Base-by-base conservation (phyloP, 1,284 basidiomycete species). In the Ceratobasidium sp. region DNA sequence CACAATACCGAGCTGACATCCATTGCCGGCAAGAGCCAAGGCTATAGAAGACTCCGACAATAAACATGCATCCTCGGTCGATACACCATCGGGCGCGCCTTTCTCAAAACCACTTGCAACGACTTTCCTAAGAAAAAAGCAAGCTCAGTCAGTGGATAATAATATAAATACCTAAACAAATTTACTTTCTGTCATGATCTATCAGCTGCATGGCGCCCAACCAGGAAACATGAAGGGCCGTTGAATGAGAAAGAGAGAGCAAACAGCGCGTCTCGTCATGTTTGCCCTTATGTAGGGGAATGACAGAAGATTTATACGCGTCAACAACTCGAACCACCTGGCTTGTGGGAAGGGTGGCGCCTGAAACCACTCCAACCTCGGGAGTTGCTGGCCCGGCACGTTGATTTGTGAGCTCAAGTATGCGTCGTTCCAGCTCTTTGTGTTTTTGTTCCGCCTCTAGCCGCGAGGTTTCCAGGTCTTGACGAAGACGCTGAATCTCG, bases 231-330 rank as follows among this genome's bases (percentile, higher is more conserved):
- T 70, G 65, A 21, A 70, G 65, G 26, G 45, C 23, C 28, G 53
- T 58, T 6, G 39, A 58, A 1, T 23, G 21, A 6, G 65, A 70
- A 9, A 21, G 36, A 8, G 52, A 26, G 12, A 70, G 41, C 23
- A 70, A 55, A 23, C 65, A 53, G 41, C 65, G 65, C n/a, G 65
- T 70, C 32, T 70, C 53, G 45, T 70, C 65, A 36, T 70, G 55
- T 36, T 70, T 70, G 14, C 65, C 65, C 43, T 50, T 50, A 23
- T 43, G 52, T 18, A 70, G 41, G 8, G 48, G 41, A 28, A 58
- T 21, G 8, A 70, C 6, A 3, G 43, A 58, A 8, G 65, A 48
- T 46, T 58, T 18, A 21, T 26, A 39, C 3, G 58, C 65, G 30
- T 70, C 55, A 2, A 39, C 65, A 28, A 52, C 48, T 4, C 9